Evolutionary conservation across 441 rosid species (phyloP), one percentile per base, ranked within the genome.

Genomic region (Jatropha podagrica): DNA sequence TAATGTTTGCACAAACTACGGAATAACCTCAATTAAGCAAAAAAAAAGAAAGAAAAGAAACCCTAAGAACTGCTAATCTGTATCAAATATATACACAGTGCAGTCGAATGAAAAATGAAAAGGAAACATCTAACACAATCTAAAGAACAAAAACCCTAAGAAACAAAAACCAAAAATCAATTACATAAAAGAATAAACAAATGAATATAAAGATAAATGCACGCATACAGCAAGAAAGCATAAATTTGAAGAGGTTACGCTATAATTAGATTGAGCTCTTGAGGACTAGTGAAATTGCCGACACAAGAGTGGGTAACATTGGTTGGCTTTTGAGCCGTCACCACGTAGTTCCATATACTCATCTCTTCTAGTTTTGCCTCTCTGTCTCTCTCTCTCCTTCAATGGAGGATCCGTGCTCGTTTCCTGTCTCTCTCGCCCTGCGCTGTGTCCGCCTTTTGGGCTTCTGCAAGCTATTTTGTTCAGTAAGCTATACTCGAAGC

Each of bases 281-380:
- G 97, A 64, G 98, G 89, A 71, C 88, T 78, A 74, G 99, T 96
- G 92, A 96, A 92, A 87, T 96, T 96, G 83, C 99, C 99, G 68
- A 96, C 99, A 75, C 98, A 93, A 2, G 99, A 96, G 83, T 96
- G 97, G 59, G 97, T 90, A 63, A 92, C 98, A 83, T 92, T 92
- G 55, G 98, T 96, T 64, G 99, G 99, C 83, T 96, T 96, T 85
- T 96, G 99, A 73, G 99, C 99, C 79, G 99, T 92, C 1, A 96
- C 99, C 62, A 91, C 99, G 85, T 96, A 93, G 87, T 96, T 96
- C 97, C 97, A 94, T 62, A 88, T 63, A 74, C 97, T 96, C 98
- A 94, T 95, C 79, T 78, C 77, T 42, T 61, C 51, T 44, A 32
- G 1, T 32, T 32, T 32, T 32, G 32, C 32, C 26, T 7, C 4